Evolutionary conservation across 2,329 filamentous ascomycete genomes (phyloP).

Genomic region (Aotearoamyces nothofagi): DNA sequence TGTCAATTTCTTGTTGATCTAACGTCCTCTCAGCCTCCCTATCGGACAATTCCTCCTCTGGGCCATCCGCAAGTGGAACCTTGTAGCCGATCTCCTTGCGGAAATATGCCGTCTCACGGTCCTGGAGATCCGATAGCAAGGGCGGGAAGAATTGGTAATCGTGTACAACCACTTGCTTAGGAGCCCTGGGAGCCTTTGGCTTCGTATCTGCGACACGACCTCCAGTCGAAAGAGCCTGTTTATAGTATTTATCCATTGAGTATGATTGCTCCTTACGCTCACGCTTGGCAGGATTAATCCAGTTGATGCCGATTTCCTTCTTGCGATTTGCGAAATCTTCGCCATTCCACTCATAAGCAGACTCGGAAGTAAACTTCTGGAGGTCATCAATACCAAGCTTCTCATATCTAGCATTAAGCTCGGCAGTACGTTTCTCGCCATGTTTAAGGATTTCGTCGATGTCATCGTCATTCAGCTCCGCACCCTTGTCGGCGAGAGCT

Average conservation of each 20-base stretch:
- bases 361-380: conserved; percentile 95
- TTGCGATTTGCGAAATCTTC: conserved; percentile 86
- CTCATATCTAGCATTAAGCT: conserved; percentile 88
- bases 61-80: conserved; percentile 73
- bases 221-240: conserved; percentile 72
- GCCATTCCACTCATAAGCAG: conserved; percentile 97
- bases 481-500: conserved; percentile 38
- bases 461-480: conserved; percentile 67
- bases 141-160: conserved; percentile 96
- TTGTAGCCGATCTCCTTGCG: conserved; percentile 96
- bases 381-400: conserved; percentile 93
- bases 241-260: conserved; percentile 98
- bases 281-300: conserved; percentile 98
- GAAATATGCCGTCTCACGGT: conserved; percentile 90
- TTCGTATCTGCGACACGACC: conserved; percentile 69
- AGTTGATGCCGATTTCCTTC: conserved; percentile 82
- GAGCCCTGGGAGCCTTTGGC: conserved; percentile 87
- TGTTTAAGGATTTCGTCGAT: conserved; percentile 78
- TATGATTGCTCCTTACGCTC: conserved; percentile 97
- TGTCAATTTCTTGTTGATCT: conserved; percentile 87
- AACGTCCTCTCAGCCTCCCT: conserved; percentile 76
- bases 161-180: conserved; percentile 81
- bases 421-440: conserved; percentile 77
- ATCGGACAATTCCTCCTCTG: conserved; percentile 73
- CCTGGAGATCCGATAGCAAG: conserved; percentile 73